A percentile compares a stretch with the other conserved stretches of the same genome.
Conservation (phyloP, 176 grass and related monocot species). For the Canna indica region DNA sequence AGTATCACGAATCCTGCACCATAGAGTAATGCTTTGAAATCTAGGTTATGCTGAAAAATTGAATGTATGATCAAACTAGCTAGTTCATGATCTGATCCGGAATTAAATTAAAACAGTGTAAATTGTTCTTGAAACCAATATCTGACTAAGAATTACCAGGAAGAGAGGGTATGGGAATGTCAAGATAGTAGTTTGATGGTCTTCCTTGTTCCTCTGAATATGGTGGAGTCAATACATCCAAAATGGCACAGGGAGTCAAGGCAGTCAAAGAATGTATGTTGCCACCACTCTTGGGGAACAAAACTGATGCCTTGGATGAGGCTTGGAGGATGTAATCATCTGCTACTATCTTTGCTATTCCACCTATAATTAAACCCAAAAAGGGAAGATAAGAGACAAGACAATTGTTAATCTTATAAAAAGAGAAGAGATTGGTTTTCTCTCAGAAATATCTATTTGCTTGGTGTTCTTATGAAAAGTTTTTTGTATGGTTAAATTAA, state of each 20-base stretch:
- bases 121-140: no score
- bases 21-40: not conserved
- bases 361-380: not conserved
- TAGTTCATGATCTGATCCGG: no score
- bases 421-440: no score
- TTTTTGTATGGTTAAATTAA: no score
- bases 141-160: constrained; percentile 1
- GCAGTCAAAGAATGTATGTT: constrained; percentile 23
- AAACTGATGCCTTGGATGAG: constrained; percentile 10
- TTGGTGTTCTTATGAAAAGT: no score
- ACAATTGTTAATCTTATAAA: no score
- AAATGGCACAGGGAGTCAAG: constrained; percentile 17
- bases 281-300: constrained; percentile 16
- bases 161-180: constrained; percentile 1
- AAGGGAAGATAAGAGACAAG: not conserved
- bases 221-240: constrained; percentile 23
- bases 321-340: not conserved
- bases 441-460: no score
- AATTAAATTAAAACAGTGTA: no score
- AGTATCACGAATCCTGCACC: constrained; percentile 12
- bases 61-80: not conserved
- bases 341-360: not conserved
- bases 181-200: constrained; percentile 18
- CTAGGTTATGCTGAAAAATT: not conserved
- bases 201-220: constrained; percentile 19